Evolutionary conservation across 441 rosid genomes (phyloP).

Genomic region (Corymbia calophylla): DNA sequence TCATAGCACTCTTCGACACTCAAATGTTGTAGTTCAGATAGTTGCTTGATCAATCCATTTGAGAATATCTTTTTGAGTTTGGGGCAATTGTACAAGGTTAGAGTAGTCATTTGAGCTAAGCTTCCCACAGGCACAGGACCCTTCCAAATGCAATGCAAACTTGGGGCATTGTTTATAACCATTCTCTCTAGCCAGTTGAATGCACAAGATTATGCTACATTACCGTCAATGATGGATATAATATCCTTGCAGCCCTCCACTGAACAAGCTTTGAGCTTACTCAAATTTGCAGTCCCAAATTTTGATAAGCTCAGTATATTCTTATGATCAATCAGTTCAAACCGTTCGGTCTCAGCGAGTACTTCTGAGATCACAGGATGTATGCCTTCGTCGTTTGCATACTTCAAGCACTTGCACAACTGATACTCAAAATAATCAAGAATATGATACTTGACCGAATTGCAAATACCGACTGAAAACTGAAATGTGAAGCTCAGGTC

Average conservation of each 20-base stretch:
- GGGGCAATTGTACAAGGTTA: not conserved
- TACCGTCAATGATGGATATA: no score
- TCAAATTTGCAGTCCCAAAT: not conserved
- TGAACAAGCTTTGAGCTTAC: not conserved
- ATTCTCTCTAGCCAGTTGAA: no score
- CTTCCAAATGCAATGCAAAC: not conserved
- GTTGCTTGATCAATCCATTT: not conserved
- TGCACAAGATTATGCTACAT: not conserved
- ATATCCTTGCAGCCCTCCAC: not conserved
- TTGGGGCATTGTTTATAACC: not conserved
- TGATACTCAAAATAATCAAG: not conserved
- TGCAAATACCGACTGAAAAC: not conserved
- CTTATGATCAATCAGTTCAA: not conserved
- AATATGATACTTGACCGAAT: no score
- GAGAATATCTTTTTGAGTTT: not conserved
- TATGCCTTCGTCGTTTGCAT: not conserved
- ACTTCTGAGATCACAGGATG: not conserved
- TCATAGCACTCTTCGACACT: not conserved
- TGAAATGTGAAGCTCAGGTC: not conserved
- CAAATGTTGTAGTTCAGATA: not conserved
- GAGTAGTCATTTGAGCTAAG: not conserved
- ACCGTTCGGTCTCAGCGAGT: not conserved
- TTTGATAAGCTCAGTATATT: not conserved
- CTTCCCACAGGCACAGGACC: fast-evolving
- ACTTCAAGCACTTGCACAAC: not conserved